Base-by-base conservation (phyloP, 441 rosid genomes). In the Gossypium davidsonii region DNA sequence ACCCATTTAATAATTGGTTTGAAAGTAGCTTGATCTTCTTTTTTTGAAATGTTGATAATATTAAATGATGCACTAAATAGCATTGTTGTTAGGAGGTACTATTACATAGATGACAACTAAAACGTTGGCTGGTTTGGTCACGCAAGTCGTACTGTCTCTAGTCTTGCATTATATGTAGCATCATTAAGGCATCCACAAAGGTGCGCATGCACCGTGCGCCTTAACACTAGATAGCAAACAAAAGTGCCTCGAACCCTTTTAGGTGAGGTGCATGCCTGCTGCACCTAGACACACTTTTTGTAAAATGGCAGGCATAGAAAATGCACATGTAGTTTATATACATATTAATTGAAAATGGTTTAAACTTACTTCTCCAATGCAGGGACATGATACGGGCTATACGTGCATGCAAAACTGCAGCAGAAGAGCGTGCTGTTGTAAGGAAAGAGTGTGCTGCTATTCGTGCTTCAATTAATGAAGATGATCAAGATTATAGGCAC, bases 361-460 rank as follows among this genome's bases (percentile, higher is more conserved):
- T 8, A 17, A 72, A 17, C 67, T 11, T 72, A 61, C 67, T 78
- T 12, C 42, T 75, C 44, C 78, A 69, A 70, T 79, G 77, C 87
- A 93, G 99, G 99, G 99, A 93, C 88, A 93, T 93, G 98, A 96
- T 96, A 80, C 85, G 97, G 75, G 85, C 97, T 56, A 93, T 96
- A 73, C 94, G 97, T 74, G 91, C 97, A 18, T 91, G 98, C 79
- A 93, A 96, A 93, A 96, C 99, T 74, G 99, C 98, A 58, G 98
- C 98, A 42, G 99, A 91, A 82, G 98, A 96, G 82, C 97, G 97
- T 63, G 98, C 86, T 37, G 97, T 96, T 76, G 90, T 93, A n/a
- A 86, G 99, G 74, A 93, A 96, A 82, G 98, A 96, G 84, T 91
- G 97, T 85, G 98, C 97, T 1, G 94, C 92, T 56, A 96, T 96